Evolutionary conservation across 1,284 basidiomycete genomes (phyloP).

Genomic region (Malassezia furfur): DNA sequence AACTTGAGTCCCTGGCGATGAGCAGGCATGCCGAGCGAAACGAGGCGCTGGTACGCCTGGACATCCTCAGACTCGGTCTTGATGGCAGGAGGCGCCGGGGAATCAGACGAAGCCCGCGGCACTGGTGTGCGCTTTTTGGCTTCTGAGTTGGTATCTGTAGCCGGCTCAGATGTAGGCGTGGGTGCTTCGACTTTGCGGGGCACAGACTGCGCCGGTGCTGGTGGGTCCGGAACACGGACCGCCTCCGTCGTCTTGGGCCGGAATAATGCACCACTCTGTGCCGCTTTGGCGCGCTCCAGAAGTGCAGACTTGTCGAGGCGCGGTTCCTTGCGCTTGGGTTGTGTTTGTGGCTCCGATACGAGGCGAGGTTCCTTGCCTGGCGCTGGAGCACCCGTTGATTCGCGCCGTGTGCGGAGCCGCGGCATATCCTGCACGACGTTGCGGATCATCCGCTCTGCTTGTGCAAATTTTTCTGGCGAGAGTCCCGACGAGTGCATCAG

Average conservation of each 20-base stretch:
- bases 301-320: background rate
- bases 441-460: background rate
- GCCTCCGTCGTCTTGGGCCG: background rate
- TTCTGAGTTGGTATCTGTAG: background rate
- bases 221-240: too few relatives aligned
- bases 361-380: background rate
- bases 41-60: background rate
- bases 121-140: background rate
- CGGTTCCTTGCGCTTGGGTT: background rate
- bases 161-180: background rate
- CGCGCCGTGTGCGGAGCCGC: background rate
- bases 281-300: constrained; percentile 3
- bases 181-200: background rate
- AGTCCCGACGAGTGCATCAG: constrained; percentile 11
- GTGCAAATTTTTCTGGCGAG: constrained; percentile 4
- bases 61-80: background rate
- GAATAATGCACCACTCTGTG: constrained; percentile 7
- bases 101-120: background rate
- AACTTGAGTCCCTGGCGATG: constrained; percentile 14
- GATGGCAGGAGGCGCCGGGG: background rate
- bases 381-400: background rate
- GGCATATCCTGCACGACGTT: background rate
- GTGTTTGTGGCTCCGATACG: background rate
- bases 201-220: background rate
- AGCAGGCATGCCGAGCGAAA: constrained; percentile 10